Base-by-base conservation (phyloP, 1,284 basidiomycete genomes). In the Salmacisia buchloeana region DNA sequence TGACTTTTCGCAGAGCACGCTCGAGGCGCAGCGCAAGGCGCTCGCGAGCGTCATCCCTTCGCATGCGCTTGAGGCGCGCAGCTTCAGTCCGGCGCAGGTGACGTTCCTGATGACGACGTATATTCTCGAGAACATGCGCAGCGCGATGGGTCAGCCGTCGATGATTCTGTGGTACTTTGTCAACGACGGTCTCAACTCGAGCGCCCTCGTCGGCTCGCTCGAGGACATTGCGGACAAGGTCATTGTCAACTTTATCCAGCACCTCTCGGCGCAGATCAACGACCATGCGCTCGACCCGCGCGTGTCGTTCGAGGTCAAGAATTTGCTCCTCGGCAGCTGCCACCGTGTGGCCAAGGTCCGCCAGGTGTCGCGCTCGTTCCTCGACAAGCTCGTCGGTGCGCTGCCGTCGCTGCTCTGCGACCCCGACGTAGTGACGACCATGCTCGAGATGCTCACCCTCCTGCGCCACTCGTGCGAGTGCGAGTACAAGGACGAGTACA, bases 371-470 rank as follows among this genome's bases (percentile, higher is more conserved):
- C 85, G 88, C 60, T 87, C 85, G 78, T 96, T 91, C 76, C 84
- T 96, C 29, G 87, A 93, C 80, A 86, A 88, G 41, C 83, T 98
- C 52, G 87, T 97, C 69, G 88, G 87, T n/a, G 91, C 90, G 1
- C 96, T 97, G 81, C 94, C 96, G 0, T 92, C 92, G 7, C 82
- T 98, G 65, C 89, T 97, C 85, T 97, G 94, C 80, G 89, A 94
- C 77, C 85, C 88, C 12, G 85, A 88, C 13, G 85, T 97, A 36
- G 90, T 98, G 5, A 69, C 72, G 7, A 65, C 69, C 31, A 89
- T 97, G 64, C 84, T 98, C 46, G 96, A 98, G 79, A 88, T 92
- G 46, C 83, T 98, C 64, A 97, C 94, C 0, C 83, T 97, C 13
- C 83, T 98, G 69, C 86, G 93, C 62, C 85, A 87, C 59, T 87